Base-by-base conservation (phyloP, 208 protist genomes). In the Trypanosoma avium region DNA sequence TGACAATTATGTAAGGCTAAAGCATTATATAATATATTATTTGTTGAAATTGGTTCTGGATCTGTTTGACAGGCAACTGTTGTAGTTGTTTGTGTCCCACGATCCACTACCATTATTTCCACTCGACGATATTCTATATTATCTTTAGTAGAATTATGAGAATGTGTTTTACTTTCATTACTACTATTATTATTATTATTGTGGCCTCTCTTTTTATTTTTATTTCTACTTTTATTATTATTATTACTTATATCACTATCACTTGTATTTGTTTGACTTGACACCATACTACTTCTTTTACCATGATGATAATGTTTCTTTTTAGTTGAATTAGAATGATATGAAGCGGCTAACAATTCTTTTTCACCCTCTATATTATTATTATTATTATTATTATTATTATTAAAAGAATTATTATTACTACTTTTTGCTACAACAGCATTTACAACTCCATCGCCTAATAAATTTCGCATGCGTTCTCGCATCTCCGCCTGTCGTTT, bases 41-140 rank as follows among this genome's bases (percentile, higher is more conserved):
- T n/a, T 27, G 19, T n/a, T 21, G 15, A 38, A 12, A 32, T 36
- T 12, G 19, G 22, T 6, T 73, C 35, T 17, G 84, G 76, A 19
- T 94, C 88, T n/a, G 88, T 94, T 60, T 94, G 88, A 49, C 75
- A 84, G 3, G 73, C 71, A 3, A 81, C 70, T 17, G 83, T 90
- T 8, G 70, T 80, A 10, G 84, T 76, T 3, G 88, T 94, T 61
- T 94, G 88, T 15, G 88, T 94, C 6, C 88, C 88, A 27, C 88
- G 79, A 67, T 94, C 88, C 8, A 89, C 81, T 24, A 93, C 78
- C 82, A 86, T 88, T 19, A 93, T 81, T 38, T 93, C 78, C n/a
- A 93, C 76, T 13, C 67, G 48, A 26, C 75, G 68, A 55, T 80
- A 83, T 22, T 60, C 47, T 33, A n/a, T 17, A 10, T 21, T n/a